Conservation (phyloP, 345 rosid genomes). For the Euphorbia pulcherrima region DNA sequence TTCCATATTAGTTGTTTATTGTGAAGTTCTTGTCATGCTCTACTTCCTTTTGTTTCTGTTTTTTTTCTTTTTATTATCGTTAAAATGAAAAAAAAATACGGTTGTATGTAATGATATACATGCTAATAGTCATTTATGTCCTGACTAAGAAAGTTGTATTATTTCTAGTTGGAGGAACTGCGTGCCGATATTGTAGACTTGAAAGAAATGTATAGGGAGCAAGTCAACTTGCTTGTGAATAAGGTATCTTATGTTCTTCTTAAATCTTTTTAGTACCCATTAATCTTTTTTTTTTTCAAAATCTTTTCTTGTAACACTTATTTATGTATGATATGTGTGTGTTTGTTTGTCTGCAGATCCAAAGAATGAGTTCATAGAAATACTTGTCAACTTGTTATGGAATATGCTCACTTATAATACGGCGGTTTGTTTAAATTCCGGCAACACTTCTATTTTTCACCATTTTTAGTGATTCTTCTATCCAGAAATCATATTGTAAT, state of each 20-base stretch:
- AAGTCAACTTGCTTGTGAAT: constrained; percentile 94
- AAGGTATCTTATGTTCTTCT: constrained; percentile 44
- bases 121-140: neutral
- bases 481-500: constrained; percentile 16
- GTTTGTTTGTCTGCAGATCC: constrained; percentile 43
- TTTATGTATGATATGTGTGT: neutral
- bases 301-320: neutral
- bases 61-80: neutral
- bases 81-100: constrained; percentile 5
- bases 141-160: constrained; percentile 18
- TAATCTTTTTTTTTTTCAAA: neutral
- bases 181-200: constrained; percentile 90
- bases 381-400: neutral
- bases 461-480: neutral
- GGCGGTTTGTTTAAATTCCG: neutral
- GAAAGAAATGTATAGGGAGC: constrained; percentile 99
- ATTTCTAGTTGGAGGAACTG: constrained; percentile 90
- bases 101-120: neutral
- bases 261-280: neutral
- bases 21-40: neutral
- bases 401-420: constrained; percentile 1
- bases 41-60: neutral
- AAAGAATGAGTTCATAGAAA: constrained; percentile 37
- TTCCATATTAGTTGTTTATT: neutral
- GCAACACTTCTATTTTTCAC: neutral